These are phyloP conservation scores for Phytophthora rubi DNA, from an alignment of 352 stramenopile species.

Conservation along the genomic window DNA sequence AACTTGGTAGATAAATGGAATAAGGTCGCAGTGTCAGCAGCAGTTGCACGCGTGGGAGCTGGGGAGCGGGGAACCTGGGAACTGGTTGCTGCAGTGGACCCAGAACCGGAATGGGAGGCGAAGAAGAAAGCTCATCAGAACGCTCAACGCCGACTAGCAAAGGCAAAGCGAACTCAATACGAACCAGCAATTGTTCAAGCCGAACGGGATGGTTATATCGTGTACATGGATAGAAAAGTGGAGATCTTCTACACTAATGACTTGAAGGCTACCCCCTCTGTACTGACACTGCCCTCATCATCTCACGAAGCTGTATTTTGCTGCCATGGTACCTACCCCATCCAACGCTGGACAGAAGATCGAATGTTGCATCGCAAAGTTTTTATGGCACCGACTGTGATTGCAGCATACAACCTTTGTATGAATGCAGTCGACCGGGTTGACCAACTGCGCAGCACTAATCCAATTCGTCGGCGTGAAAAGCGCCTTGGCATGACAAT, in stretches of 20 bases:
- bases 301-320: constrained; percentile 13
- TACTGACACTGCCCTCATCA: neutral
- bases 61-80: neutral
- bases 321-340: constrained; percentile 9
- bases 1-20: constrained; percentile 26
- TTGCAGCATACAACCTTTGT: constrained; percentile 13
- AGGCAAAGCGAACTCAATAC: no score
- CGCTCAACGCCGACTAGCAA: neutral
- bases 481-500: constrained; percentile 16
- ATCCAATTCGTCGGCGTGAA: constrained; percentile 14
- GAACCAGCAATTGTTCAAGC: no score
- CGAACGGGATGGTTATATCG: no score
- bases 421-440: constrained; percentile 23
- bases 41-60: constrained; percentile 5
- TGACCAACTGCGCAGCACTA: constrained; percentile 11
- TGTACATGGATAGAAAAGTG: no score
- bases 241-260: no score
- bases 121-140: constrained; percentile 10
- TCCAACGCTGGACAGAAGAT: constrained; percentile 22
- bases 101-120: constrained; percentile 4
- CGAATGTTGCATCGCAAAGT: neutral
- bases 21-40: constrained; percentile 1
- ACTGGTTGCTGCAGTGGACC: constrained; percentile 18
- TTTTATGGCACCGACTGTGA: neutral
- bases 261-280: no score